Percentiles rank a stretch among this genome's conserved stretches.
Evolutionary conservation across 129 eudicot genomes (phyloP).

Genomic region (Cynara cardunculus): DNA sequence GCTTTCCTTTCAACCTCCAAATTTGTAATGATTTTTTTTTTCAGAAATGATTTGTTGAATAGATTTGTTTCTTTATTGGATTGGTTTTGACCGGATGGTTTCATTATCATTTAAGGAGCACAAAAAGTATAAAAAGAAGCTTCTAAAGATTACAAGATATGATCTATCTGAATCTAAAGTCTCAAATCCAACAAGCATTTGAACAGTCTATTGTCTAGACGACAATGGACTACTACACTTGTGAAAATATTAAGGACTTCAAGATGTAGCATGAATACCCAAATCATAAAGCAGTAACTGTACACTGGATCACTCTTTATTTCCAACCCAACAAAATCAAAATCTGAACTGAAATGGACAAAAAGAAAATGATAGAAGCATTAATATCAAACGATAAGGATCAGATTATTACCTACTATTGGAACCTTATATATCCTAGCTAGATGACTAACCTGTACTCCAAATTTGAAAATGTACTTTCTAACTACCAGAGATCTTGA

Average conservation of each 20-base stretch:
- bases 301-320: neutral
- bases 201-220: neutral
- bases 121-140: no score
- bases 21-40: neutral
- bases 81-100: no score
- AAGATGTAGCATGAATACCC: neutral
- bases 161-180: no score
- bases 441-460: neutral
- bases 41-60: no score
- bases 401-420: neutral
- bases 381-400: neutral
- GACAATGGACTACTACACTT: neutral
- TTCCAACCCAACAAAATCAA: neutral
- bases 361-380: neutral
- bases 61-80: no score
- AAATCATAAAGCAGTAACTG: neutral
- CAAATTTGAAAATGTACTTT: neutral
- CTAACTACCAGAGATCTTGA: neutral
- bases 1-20: neutral
- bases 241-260: neutral
- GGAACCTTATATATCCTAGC: neutral
- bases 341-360: no score
- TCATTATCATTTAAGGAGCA: no score
- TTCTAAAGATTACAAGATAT: no score
- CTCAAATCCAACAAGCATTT: no score